Evolutionary conservation across 2,329 filamentous ascomycete species (phyloP), one percentile per base, ranked within the genome.

Genomic region (Exophiala sideris): DNA sequence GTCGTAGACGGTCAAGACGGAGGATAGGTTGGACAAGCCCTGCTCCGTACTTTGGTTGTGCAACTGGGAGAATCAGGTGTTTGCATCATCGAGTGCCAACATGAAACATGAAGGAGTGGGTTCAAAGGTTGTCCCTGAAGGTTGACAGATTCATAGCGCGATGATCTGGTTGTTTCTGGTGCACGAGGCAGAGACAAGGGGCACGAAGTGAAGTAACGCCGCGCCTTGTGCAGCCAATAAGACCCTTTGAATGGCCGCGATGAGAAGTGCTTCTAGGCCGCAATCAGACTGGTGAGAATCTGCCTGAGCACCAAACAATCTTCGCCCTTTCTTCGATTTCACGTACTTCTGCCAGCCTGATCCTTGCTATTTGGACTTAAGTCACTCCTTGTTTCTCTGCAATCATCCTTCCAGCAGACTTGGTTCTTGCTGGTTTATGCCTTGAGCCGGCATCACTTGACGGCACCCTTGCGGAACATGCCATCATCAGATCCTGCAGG

Each of bases 361-460:
- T 54, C 32, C 51, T 14, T 50, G 54, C 38, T 12, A 42, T 44
- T 42, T 29, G 48, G 36, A 33, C 24, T 35, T 20, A 29, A 11
- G 11, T 53, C 36, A 32, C 50, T 16, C 34, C 50, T 8, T 52
- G 44, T 48, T 48, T 50, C 48, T 47, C 53, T 40, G 35, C 33
- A 44, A 49, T 40, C 50, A 44, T 29, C 29, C 29, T 44, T 44
- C 21, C 29, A 14, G n/a, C 39, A 41, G 39, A 41, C 24, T 29
- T 29, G 41, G 18, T n/a, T 44, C n/a, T n/a, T 21, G 21, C 8
- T 44, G 41, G 11, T 32, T 32, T 8, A 32, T 21, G 5, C 5
- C 24, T 29, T 7, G 8, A 21, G 18, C 39, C 21, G 16, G 39
- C 39, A 20, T 20, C 16, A 5, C 9, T n/a, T 7, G 29, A 20